A percentile compares a stretch with the other conserved stretches of the same genome.
Evolutionary conservation across 2,329 filamentous ascomycete genomes (phyloP).

Genomic region (Colletotrichum phormii): DNA sequence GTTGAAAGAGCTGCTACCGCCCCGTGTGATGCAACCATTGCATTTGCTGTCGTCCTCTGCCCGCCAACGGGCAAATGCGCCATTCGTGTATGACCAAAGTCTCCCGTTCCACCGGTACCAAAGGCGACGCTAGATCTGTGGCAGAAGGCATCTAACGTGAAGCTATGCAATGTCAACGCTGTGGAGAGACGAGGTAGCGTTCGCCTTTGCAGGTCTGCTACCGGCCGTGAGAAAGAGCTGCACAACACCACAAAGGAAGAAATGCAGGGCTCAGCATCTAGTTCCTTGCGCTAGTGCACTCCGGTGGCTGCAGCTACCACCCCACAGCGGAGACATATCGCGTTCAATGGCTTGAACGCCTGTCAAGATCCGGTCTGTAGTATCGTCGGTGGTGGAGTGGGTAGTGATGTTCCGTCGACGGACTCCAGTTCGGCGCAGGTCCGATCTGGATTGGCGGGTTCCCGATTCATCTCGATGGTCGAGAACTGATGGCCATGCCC

Average conservation of each 20-base stretch:
- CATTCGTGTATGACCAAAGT: not conserved
- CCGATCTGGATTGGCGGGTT: conserved; percentile 10
- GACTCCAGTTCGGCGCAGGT: conserved; percentile 21
- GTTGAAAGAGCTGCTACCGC: not conserved
- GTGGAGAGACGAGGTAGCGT: not conserved
- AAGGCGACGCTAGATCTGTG: conserved; percentile 3
- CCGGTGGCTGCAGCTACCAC: conserved; percentile 20
- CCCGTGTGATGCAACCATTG: not conserved
- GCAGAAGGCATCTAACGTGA: not conserved
- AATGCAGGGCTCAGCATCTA: conserved; percentile 23
- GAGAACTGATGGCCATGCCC: conserved; percentile 14
- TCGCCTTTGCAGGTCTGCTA: not conserved
- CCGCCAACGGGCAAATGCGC: not conserved
- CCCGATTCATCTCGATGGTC: conserved; percentile 15
- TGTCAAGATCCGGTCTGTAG: conserved; percentile 10
- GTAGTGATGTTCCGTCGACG: conserved; percentile 4
- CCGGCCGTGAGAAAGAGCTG: not conserved
- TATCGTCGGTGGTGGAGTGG: not conserved
- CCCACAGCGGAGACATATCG: conserved; percentile 18
- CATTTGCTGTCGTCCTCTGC: not conserved
- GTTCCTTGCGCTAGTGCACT: conserved; percentile 11
- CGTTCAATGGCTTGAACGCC: conserved; percentile 6
- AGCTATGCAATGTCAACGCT: conserved; percentile 8
- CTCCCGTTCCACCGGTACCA: not conserved
- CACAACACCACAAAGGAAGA: conserved; percentile 1